phyloP scores from a whole-genome alignment of 306 rosid genomes.

The Trifolium pratense region DNA sequence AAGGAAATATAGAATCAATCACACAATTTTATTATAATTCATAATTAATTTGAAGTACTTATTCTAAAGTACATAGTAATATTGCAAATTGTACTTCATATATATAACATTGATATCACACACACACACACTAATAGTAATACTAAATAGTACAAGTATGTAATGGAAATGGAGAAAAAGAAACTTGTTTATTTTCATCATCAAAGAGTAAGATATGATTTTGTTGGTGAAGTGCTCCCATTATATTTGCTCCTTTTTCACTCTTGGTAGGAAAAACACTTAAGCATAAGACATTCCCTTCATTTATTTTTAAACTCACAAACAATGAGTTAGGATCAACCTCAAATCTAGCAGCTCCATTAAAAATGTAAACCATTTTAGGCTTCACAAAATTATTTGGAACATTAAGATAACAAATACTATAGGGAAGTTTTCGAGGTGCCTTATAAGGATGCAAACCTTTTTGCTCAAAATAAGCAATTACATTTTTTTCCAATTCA shows the following conservation, averaged over 20 bases:
- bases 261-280: background rate
- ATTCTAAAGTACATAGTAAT: too few species aligned
- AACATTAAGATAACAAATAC: slow-evolving; percentile 1
- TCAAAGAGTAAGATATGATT: slow-evolving; percentile 9
- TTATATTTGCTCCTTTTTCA: background rate
- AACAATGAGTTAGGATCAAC: background rate
- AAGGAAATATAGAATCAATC: too few species aligned
- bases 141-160: background rate
- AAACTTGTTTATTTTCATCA: background rate
- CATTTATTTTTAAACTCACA: background rate
- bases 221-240: background rate
- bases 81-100: too few species aligned
- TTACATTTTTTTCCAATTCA: background rate
- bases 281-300: background rate
- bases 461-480: background rate
- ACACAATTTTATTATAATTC: too few species aligned
- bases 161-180: background rate
- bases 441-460: background rate
- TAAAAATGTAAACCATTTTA: slow-evolving; percentile 11
- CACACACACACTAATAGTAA: too few species aligned
- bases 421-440: background rate
- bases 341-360: slow-evolving; percentile 13
- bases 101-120: too few species aligned
- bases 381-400: background rate
- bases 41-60: too few species aligned